Evolutionary conservation across 1,284 basidiomycete genomes (phyloP), one percentile per base, ranked within the genome.

Genomic region (Sanghuangporus sanghuang): DNA sequence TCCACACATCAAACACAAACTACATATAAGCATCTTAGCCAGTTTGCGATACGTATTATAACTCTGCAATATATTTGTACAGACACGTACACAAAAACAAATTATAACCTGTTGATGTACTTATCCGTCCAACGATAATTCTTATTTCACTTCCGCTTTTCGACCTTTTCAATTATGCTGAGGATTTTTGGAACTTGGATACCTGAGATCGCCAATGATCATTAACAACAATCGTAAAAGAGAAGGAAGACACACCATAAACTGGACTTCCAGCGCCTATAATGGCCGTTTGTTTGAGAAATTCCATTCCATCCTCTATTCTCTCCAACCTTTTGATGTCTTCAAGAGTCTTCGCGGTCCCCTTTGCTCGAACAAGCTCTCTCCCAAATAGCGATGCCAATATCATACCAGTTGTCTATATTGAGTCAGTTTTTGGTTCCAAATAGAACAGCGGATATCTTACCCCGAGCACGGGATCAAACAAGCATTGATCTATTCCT

Each of bases 391-490:
- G 66, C 7, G 69, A 66, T 12, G 71, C 69, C 5, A 69, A 61
- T 4, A 67, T 67, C 50, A 68, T 67, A 71, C 72, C 73, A 18
- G 72, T 64, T 0, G 69, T 68, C 73, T 74, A 57, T 21, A 32
- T 40, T 52, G 16, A 21, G 27, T n/a, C 9, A 53, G 50, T 23
- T 21, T 11, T 36, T 7, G 27, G 4, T 3, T 48, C 6, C 57
- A 36, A 16, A 7, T n/a, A 36, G 32, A 59, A 38, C 8, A 23
- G n/a, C 57, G n/a, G 49, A 9, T 8, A 1, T 67, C 73, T 46
- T 50, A 74, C 73, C 14, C 68, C 71, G 27, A 73, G 66, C 35
- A 71, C 67, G 21, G 72, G 68, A 64, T 69, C 59, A 54, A 63
- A 67, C 12, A 68, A 67, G 5, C 61, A 64, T 58, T 14, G 64